Percentiles rank a stretch among this genome's conserved stretches.
These are phyloP conservation scores for Kodamaea nitidulidarum DNA, from an alignment of 805 yeast species.

Conservation along the genomic window DNA sequence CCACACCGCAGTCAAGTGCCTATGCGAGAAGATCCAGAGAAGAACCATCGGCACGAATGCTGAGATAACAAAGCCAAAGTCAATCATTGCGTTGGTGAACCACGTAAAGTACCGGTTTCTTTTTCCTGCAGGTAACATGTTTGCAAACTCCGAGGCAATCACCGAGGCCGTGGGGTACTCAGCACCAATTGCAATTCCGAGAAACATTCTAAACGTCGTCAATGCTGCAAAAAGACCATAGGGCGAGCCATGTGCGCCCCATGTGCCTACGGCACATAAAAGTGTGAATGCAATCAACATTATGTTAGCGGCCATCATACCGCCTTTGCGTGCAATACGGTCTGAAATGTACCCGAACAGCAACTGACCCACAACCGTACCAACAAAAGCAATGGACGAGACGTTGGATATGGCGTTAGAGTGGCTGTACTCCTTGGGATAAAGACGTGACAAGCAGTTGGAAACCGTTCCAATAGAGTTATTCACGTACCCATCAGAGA, in stretches of 20 bases:
- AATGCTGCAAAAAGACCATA: slow-evolving; percentile 79
- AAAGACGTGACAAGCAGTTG: slow-evolving; percentile 62
- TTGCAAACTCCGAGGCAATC: slow-evolving; percentile 89
- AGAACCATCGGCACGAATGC: slow-evolving; percentile 84
- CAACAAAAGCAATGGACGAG: slow-evolving; percentile 84
- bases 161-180: slow-evolving; percentile 94
- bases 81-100: slow-evolving; percentile 89
- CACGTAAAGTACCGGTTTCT: slow-evolving; percentile 86
- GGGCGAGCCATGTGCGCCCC: slow-evolving; percentile 73
- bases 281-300: slow-evolving; percentile 76
- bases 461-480: slow-evolving; percentile 77
- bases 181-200: slow-evolving; percentile 91
- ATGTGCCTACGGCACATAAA: slow-evolving; percentile 56
- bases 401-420: slow-evolving; percentile 77
- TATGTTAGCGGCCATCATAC: slow-evolving; percentile 75
- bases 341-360: slow-evolving; percentile 79
- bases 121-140: slow-evolving; percentile 69
- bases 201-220: slow-evolving; percentile 78
- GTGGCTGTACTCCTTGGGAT: slow-evolving; percentile 56
- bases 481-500: slow-evolving; percentile 90
- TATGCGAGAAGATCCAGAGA: slow-evolving; percentile 72
- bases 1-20: slow-evolving; percentile 82
- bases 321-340: slow-evolving; percentile 71
- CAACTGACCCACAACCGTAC: slow-evolving; percentile 85
- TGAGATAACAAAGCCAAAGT: slow-evolving; percentile 76